Conservation (phyloP, 192 early-diverging fungal species). For the Linnemannia zychae region DNA sequence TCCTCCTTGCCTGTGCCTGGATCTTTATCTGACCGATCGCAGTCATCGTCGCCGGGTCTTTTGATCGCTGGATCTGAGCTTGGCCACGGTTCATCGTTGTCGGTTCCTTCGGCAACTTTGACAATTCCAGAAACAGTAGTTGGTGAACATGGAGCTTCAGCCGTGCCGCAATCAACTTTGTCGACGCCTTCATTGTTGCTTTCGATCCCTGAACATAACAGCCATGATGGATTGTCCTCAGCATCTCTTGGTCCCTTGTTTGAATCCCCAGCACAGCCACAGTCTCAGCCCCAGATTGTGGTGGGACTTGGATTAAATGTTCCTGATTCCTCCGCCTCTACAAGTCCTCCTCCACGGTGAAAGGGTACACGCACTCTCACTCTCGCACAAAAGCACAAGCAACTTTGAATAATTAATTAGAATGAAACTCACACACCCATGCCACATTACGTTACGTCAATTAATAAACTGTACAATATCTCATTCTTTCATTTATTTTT, state of each 20-base stretch:
- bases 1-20: neutral
- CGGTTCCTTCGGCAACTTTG: neutral
- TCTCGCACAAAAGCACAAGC: neutral
- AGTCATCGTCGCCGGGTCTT: neutral
- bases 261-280: neutral
- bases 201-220: neutral
- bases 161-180: neutral
- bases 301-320: neutral
- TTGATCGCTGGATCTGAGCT: neutral
- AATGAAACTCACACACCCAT: neutral
- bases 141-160: neutral
- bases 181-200: neutral
- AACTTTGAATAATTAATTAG: neutral
- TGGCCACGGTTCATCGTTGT: neutral
- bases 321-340: neutral
- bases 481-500: neutral
- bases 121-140: neutral
- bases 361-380: no score
- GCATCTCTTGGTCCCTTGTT: neutral
- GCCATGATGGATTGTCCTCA: neutral
- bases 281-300: neutral
- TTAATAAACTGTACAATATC: neutral
- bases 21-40: neutral
- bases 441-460: neutral
- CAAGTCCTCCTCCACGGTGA: neutral